A percentile compares a stretch with the other conserved stretches of the same genome.
These are phyloP conservation scores for Rhododendron vialii DNA, from an alignment of 148 eudicot species.

Conservation along the genomic window DNA sequence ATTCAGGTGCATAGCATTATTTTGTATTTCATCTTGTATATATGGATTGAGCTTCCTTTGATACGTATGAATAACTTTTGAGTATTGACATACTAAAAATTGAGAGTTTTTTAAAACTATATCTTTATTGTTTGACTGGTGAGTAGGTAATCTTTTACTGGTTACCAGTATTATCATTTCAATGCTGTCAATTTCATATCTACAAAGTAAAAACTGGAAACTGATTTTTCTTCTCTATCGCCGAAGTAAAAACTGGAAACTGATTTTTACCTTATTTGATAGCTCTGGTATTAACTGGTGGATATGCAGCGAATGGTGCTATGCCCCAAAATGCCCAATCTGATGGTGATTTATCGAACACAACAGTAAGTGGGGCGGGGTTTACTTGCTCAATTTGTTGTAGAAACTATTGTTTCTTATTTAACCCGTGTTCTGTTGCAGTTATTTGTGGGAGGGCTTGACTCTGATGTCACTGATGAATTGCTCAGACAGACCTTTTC, in stretches of 20 bases:
- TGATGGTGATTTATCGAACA: conserved; percentile 44
- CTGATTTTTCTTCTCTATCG: background rate
- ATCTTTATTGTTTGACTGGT: background rate
- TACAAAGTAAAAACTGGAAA: background rate
- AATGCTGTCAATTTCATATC: background rate
- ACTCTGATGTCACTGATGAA: conserved; percentile 56
- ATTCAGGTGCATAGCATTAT: background rate
- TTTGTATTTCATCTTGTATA: background rate
- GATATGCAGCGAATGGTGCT: conserved; percentile 44
- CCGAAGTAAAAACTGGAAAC: background rate
- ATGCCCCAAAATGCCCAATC: conserved; percentile 35
- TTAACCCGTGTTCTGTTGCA: conserved; percentile 6
- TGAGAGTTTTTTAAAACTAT: background rate
- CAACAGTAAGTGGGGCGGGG: conserved; percentile 43
- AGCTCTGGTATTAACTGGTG: conserved; percentile 54
- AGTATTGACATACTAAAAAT: background rate
- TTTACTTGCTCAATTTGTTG: background rate
- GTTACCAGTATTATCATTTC: background rate
- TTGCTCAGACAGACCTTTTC: conserved; percentile 49
- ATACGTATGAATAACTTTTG: background rate
- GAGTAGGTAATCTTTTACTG: background rate
- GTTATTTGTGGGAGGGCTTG: conserved; percentile 69
- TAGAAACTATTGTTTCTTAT: background rate
- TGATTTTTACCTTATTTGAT: conserved; percentile 14
- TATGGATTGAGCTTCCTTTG: background rate